Base-by-base conservation (phyloP, 306 rosid species). In the Pueraria montana region DNA sequence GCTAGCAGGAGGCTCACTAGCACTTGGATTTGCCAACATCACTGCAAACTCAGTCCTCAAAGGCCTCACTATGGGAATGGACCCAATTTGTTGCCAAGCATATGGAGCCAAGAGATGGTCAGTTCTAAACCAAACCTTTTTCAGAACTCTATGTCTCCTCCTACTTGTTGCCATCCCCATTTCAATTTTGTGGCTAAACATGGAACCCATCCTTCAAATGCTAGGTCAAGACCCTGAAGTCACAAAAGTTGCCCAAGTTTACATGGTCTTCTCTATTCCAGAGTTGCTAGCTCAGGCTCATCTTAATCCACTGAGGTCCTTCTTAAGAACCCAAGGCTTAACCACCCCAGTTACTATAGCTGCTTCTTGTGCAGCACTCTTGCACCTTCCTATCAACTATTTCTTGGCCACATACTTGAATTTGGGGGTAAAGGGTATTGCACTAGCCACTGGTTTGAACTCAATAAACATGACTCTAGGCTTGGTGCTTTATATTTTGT, bases 81-180 rank as follows among this genome's bases (percentile, higher is more conserved):
- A 95, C 26, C 97, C 98, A 1, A 89, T 95, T n/a, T 95, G 99
- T 73, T 91, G 97, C 77, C 99, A 95, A 89, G 99, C 99, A 3
- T 95, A 72, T 71, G 97, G 99, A 1, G 94, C 98, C 34, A 88
- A 92, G 73, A 88, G 92, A 80, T 89, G 87, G 88, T 82, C 91
- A 73, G 88, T 95, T 68, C 86, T 95, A 1, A 81, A 86, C 84
- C 99, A 92, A 77, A 88, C 98, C 74, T 87, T 89, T 74, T 87
- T 82, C 38, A 91, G 84, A 88, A 93, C 98, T 0, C 5, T 91
- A 0, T 92, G 87, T 77, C 98, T 95, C 80, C 98, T 93, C 45
- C 67, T 93, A 2, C 61, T 92, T 14, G 98, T 95, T 16, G 53
- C 96, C 70, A 74, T 95, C 9, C 92, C 98, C n/a, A 92, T 95